A percentile compares a stretch with the other conserved stretches of the same genome.
Evolutionary conservation across 2,329 filamentous ascomycete genomes (phyloP).

Genomic region (Purpureocillium lavendulum): DNA sequence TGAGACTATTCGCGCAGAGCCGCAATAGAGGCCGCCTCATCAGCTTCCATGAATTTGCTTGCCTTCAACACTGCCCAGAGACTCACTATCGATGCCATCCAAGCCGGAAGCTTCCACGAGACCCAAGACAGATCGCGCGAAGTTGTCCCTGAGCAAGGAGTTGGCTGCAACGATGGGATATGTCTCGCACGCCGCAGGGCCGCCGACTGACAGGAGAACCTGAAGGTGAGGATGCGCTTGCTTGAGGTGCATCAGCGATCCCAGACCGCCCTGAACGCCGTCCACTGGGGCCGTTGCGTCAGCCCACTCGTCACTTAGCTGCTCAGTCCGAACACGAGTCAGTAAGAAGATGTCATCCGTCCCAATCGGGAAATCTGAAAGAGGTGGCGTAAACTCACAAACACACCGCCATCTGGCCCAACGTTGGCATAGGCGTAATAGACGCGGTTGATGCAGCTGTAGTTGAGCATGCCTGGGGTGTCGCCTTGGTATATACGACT

Average conservation of each 20-base stretch:
- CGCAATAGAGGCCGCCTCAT: neutral
- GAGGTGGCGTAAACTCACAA: constrained; percentile 45
- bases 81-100: constrained; percentile 58
- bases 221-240: constrained; percentile 61
- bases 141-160: constrained; percentile 54
- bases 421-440: constrained; percentile 80
- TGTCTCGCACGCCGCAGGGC: constrained; percentile 53
- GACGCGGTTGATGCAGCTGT: constrained; percentile 69
- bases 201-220: constrained; percentile 71
- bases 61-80: too few species aligned
- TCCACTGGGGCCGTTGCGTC: constrained; percentile 66
- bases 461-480: constrained; percentile 65
- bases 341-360: constrained; percentile 9
- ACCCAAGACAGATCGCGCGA: constrained; percentile 57
- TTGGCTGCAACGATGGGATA: constrained; percentile 61
- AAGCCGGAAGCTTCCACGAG: constrained; percentile 61
- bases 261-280: constrained; percentile 61
- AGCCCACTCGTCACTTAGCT: constrained; percentile 76
- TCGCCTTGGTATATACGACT: constrained; percentile 64
- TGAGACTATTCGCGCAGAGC: constrained; percentile 48
- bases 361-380: constrained; percentile 1
- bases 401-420: constrained; percentile 62
- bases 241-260: constrained; percentile 67
- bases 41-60: constrained; percentile 1
- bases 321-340: constrained; percentile 12